Conservation (phyloP, 2,329 filamentous ascomycete species). For the Exophiala calicioides region DNA sequence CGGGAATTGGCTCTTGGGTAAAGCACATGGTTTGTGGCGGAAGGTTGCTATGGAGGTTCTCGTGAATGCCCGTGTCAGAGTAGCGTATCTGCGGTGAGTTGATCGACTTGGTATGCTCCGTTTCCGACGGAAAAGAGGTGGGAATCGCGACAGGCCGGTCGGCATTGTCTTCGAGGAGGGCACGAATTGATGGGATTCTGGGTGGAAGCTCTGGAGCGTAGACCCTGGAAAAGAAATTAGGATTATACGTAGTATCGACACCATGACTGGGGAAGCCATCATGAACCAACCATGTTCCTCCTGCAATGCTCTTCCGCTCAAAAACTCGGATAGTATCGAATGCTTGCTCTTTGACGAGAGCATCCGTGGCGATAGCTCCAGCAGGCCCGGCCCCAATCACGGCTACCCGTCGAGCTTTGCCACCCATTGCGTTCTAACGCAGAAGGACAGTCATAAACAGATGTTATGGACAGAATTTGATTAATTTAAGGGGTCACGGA, state of each 20-base stretch:
- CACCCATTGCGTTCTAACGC: too few relatives aligned
- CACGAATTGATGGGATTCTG: constrained; percentile 48
- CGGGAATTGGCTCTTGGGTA: constrained; percentile 57
- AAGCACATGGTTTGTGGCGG: constrained; percentile 62
- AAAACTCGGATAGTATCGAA: constrained; percentile 39
- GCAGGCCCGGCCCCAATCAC: constrained; percentile 36
- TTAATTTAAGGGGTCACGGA: too few relatives aligned
- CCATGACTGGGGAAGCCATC: too few relatives aligned
- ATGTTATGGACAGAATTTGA: too few relatives aligned
- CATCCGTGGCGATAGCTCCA: constrained; percentile 38
- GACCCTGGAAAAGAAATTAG: constrained; percentile 53
- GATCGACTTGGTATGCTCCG: constrained; percentile 35
- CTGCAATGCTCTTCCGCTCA: constrained; percentile 37
- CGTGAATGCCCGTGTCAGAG: constrained; percentile 62
- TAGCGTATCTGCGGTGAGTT: constrained; percentile 50
- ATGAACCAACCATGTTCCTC: constrained; percentile 39
- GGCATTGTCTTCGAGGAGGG: constrained; percentile 52
- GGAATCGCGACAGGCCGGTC: constrained; percentile 54
- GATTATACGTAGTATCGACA: too few relatives aligned
- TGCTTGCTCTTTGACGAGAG: constrained; percentile 36
- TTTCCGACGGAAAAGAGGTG: constrained; percentile 48
- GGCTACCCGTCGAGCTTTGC: too few relatives aligned
- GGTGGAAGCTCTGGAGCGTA: constrained; percentile 40
- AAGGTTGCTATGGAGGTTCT: constrained; percentile 67
- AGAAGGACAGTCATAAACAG: too few relatives aligned